Evolutionary conservation across 140 eudicot species (phyloP).

Genomic region (Stevia rebaudiana): DNA sequence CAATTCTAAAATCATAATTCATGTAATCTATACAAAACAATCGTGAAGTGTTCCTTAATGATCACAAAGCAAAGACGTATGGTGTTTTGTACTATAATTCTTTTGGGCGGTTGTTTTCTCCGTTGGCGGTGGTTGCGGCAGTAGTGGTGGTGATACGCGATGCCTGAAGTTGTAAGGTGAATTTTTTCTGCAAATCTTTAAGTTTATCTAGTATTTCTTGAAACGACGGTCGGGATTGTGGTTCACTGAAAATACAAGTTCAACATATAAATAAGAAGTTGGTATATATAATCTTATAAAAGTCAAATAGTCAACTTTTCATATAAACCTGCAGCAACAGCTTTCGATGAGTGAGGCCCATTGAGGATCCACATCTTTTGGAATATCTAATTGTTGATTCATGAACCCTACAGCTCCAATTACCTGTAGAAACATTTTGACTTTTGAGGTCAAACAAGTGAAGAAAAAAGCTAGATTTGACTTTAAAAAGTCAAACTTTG

Average conservation of each 20-base stretch:
- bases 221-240: slow-evolving; percentile 79
- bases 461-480: slow-evolving; percentile 3
- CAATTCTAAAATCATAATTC: slow-evolving; percentile 15
- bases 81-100: slow-evolving; percentile 14
- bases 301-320: not conserved
- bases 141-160: slow-evolving; percentile 26
- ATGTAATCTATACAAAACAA: slow-evolving; percentile 39
- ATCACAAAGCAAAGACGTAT: slow-evolving; percentile 33
- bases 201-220: slow-evolving; percentile 83
- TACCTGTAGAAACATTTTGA: slow-evolving; percentile 43
- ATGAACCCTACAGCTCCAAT: slow-evolving; percentile 95
- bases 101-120: slow-evolving; percentile 22
- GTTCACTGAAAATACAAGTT: slow-evolving; percentile 44
- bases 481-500: slow-evolving; percentile 10
- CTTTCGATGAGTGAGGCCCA: slow-evolving; percentile 83
- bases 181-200: slow-evolving; percentile 62
- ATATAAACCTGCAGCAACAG: slow-evolving; percentile 70
- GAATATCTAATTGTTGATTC: slow-evolving; percentile 83
- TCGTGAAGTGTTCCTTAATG: slow-evolving; percentile 36
- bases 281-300: not conserved
- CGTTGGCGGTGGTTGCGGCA: slow-evolving; percentile 14
- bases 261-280: not conserved
- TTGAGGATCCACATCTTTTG: slow-evolving; percentile 72
- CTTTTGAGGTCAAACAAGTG: slow-evolving; percentile 20
- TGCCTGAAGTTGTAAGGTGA: slow-evolving; percentile 48